phyloP scores from a whole-genome alignment of 257 asterid genomes.

The Solanum habrochaites region DNA sequence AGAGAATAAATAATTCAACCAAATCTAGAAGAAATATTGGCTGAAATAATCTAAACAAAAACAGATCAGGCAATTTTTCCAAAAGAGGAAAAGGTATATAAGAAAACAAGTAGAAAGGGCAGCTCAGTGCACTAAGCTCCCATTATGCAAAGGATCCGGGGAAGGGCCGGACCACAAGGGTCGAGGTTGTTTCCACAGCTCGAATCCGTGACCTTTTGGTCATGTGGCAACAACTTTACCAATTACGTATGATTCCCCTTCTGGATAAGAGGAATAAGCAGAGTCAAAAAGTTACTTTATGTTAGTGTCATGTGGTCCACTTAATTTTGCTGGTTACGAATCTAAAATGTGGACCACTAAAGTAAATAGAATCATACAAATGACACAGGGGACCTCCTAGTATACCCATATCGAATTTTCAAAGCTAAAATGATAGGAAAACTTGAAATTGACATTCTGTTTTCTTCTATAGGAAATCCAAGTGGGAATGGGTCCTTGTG shows the following conservation, averaged over 20 bases:
- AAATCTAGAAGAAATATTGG: neutral
- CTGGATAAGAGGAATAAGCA: neutral
- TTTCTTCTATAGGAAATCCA: conserved; percentile 61
- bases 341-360: neutral
- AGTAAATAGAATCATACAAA: neutral
- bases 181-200: neutral
- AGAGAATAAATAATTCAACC: neutral
- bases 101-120: neutral
- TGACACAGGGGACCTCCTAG: neutral
- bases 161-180: neutral
- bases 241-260: neutral
- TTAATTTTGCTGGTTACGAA: neutral
- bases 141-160: neutral
- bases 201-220: neutral
- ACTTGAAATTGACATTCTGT: neutral
- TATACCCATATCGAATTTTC: neutral
- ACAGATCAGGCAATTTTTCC: neutral
- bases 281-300: neutral
- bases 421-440: neutral
- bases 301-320: neutral
- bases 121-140: neutral
- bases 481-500: conserved; percentile 97
- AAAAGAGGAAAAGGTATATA: neutral
- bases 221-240: neutral
- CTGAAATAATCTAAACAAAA: neutral